A percentile compares a stretch with the other conserved stretches of the same genome.
phyloP scores from a whole-genome alignment of 2,329 filamentous ascomycete species.

The Trichoderma pleuroti region DNA sequence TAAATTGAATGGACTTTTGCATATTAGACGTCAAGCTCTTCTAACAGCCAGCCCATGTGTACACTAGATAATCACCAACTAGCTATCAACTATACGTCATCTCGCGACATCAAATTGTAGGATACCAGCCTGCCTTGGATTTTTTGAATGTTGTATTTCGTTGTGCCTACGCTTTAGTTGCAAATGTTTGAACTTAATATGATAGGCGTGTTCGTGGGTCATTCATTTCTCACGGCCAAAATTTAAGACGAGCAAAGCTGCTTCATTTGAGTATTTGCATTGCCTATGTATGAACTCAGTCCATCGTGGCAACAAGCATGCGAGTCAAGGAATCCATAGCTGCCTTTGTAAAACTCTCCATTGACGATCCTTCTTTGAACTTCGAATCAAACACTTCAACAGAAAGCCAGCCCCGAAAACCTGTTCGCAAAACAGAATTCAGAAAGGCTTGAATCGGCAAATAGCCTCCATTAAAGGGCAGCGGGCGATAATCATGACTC shows the following conservation, averaged over 20 bases:
- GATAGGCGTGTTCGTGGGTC: background rate
- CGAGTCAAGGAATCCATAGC: background rate
- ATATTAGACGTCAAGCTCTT: background rate
- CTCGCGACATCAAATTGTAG: background rate
- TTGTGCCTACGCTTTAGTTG: background rate
- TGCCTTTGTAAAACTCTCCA: background rate
- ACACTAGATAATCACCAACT: too few relatives aligned
- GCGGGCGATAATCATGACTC: background rate
- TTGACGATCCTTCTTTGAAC: background rate
- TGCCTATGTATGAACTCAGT: background rate
- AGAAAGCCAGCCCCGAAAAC: background rate
- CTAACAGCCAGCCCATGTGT: background rate
- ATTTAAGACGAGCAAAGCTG: background rate
- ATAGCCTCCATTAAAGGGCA: background rate
- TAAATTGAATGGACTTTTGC: too few relatives aligned
- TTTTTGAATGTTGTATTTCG: background rate
- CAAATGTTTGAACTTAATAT: background rate
- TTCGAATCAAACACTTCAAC: background rate
- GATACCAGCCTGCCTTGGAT: background rate
- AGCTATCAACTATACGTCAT: background rate
- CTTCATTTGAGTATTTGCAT: background rate
- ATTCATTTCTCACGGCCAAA: background rate
- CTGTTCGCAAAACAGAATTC: background rate
- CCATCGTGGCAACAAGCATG: background rate
- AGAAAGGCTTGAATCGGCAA: background rate